A percentile compares a stretch with the other conserved stretches of the same genome.
These are phyloP conservation scores for Apodospora peruviana DNA, from an alignment of 495 filamentous ascomycete genomes.

Conservation along the genomic window DNA sequence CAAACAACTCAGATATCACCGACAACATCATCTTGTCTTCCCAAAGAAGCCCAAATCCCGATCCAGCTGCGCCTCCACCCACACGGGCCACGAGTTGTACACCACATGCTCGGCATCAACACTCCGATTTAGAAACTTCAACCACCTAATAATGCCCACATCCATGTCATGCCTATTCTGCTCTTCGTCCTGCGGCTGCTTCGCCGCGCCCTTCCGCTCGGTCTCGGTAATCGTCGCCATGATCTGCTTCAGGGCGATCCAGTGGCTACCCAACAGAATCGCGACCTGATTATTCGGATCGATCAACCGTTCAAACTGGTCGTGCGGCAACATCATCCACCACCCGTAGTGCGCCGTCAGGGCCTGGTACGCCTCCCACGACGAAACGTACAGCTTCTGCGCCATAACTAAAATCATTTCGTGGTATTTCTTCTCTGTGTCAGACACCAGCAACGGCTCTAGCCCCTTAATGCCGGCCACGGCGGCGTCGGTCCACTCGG, in stretches of 20 bases:
- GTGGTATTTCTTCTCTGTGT: conserved; percentile 21
- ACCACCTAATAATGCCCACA: conserved; percentile 32
- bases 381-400: conserved; percentile 21
- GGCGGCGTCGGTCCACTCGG: conserved; percentile 31
- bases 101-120: conserved; percentile 31
- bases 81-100: conserved; percentile 43
- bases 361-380: conserved; percentile 34
- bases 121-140: conserved; percentile 34
- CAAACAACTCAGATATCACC: not conserved
- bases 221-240: conserved; percentile 43
- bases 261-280: conserved; percentile 52
- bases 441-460: conserved; percentile 16
- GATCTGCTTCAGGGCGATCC: conserved; percentile 52
- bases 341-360: conserved; percentile 36
- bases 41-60: conserved; percentile 30
- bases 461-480: conserved; percentile 28
- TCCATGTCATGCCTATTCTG: conserved; percentile 11
- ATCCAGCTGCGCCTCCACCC: conserved; percentile 40
- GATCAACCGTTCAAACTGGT: conserved; percentile 48
- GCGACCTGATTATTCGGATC: conserved; percentile 42
- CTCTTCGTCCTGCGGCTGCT: conserved; percentile 6
- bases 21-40: conserved; percentile 10
- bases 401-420: conserved; percentile 28
- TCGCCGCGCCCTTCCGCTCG: conserved; percentile 16
- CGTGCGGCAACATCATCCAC: conserved; percentile 48